These are phyloP conservation scores for Thielaviopsis musarum DNA, from an alignment of 2,329 filamentous ascomycete species.

Conservation along the genomic window DNA sequence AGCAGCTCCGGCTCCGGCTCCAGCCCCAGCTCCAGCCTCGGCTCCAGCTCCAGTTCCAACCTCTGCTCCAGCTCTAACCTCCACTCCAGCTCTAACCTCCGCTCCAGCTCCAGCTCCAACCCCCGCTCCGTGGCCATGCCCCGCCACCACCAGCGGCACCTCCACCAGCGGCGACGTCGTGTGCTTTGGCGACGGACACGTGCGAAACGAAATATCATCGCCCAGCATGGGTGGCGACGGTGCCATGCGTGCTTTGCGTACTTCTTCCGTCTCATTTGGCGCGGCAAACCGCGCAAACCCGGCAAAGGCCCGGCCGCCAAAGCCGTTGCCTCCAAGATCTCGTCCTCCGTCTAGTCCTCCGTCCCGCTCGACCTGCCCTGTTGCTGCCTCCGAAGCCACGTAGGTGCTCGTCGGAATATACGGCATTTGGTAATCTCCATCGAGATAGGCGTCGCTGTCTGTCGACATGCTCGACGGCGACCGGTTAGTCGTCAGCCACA, in stretches of 20 bases:
- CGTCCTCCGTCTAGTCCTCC: background rate
- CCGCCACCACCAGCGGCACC: background rate
- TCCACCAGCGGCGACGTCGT: conserved; percentile 25
- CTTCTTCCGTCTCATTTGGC: conserved; percentile 2
- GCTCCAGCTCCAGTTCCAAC: background rate
- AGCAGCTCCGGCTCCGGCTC: background rate
- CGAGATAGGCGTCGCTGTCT: conserved; percentile 6
- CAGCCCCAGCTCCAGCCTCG: background rate
- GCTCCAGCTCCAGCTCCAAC: background rate
- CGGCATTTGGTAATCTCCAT: conserved; percentile 19
- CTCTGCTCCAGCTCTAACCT: background rate
- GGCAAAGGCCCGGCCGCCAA: background rate
- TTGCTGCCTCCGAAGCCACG: background rate
- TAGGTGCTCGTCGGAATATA: conserved; percentile 17
- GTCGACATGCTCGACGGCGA: conserved; percentile 1
- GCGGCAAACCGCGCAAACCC: conserved; percentile 4
- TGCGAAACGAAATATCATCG: conserved; percentile 60
- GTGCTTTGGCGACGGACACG: conserved; percentile 65
- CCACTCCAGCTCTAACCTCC: background rate
- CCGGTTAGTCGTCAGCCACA: conserved; percentile 18
- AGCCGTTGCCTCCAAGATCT: background rate
- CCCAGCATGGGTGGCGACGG: conserved; percentile 79
- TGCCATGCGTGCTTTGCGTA: conserved; percentile 26
- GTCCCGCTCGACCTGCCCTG: background rate
- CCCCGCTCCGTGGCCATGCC: background rate